Evolutionary conservation across 257 asterid species (phyloP), one percentile per base, ranked within the genome.

Genomic region (Forsythia viridissima): DNA sequence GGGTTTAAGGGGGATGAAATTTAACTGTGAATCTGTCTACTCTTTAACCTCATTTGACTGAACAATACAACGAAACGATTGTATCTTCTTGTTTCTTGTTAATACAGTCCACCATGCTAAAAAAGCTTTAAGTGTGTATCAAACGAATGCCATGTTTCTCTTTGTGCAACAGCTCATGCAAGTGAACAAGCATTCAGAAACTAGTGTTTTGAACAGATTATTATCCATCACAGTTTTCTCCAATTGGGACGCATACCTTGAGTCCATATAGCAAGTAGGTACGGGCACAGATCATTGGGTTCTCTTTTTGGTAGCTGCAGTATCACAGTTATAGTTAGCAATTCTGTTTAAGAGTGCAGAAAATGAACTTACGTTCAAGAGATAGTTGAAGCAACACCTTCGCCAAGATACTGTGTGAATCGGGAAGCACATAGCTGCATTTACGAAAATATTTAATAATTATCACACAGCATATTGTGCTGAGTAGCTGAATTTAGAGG

Each of bases 361-460:
- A 59, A 57, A 73, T 76, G 37, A 38, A 70, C 51, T 70, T 15
- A 10, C 65, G 2, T 3, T 70, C 43, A 4, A 61, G 43, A 21
- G 7, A 38, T 59, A 8, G 48, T 18, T 12, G 51, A 77, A 73
- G 76, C 41, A 73, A 82, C 79, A 85, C 87, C 82, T 51, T 72
- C 21, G 66, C 76, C 80, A 83, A 52, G 61, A 86, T 72, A 12
- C 59, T n/a, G 61, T 78, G 87, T 10, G 51, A 18, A 39, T 83
- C 82, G 5, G 84, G 89, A 43, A 86, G 80, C 72, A 67, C 80
- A 51, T 80, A 83, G 71, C 87, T 86, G 85, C 71, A 67, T 20
- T n/a, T 18, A 51, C 4, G 21, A 73, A 63, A 72, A 20, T 30
- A 63, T 55, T 30, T 48, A 34, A 40, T 63, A 72, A 11, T 71